Evolutionary conservation across 139 green algal species (phyloP), one percentile per base, ranked within the genome.

Genomic region (Penium margaritaceum): DNA sequence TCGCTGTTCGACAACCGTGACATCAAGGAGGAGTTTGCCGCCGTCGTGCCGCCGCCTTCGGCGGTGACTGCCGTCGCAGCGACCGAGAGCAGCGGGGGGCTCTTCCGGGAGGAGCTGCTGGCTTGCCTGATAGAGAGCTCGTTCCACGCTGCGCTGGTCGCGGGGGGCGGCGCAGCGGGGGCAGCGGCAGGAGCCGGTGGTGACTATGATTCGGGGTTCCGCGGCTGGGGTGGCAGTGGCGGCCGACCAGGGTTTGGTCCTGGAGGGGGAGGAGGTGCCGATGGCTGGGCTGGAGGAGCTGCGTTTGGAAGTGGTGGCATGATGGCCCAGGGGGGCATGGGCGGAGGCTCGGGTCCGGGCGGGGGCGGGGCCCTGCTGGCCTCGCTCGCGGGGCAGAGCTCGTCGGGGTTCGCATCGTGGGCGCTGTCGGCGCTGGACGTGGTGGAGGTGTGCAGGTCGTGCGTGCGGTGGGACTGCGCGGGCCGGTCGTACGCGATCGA

Each of bases 401-500:
- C 51, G n/a, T 60, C 51, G 12, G 51, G 51, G 51, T 60, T n/a
- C 24, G 51, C 29, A 24, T n/a, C 51, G 24, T 74, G 66, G 66
- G n/a, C 39, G 61, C 71, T 77, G 41, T 65, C 71, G 17, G 71
- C 71, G 12, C 35, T 78, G 21, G 71, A 76, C 12, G 71, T 80
- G 21, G 32, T 80, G n/a, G 73, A 80, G 29, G 73, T 71, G 21
- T 80, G 73, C 33, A 30, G 73, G 21, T 2, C 30, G 39, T 80
- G 73, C 41, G 38, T 80, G 37, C 43, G 39, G 30, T 80, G 73
- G 73, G 67, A 80, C 15, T 80, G 73, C 43, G n/a, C 30, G 2
- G 65, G 65, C 9, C 47, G 73, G 6, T 78, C 73, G 21, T 80
- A 80, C 51, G 73, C 73, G 27, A 71, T 80, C 67, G 73, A 80